Percentiles rank a stretch among this genome's conserved stretches.
These are phyloP conservation scores for Penicillium bialowiezense DNA, from an alignment of 495 filamentous ascomycete species.

Conservation along the genomic window DNA sequence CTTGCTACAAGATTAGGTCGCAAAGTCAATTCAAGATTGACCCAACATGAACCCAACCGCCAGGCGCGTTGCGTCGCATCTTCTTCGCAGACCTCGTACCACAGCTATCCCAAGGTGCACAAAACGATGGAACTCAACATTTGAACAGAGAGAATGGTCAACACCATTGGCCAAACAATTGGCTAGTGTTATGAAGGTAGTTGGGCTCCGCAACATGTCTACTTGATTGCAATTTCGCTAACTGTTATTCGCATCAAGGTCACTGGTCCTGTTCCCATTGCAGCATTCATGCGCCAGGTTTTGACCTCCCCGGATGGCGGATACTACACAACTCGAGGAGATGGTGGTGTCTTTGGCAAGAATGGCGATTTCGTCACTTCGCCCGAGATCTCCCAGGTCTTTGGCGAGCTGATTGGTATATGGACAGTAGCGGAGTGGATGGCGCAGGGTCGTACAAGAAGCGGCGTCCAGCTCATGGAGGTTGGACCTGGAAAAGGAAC, in stretches of 20 bases:
- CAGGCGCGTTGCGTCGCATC: slow-evolving; percentile 32
- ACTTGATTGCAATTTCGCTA: not conserved
- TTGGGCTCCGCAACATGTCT: not conserved
- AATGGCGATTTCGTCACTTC: slow-evolving; percentile 96
- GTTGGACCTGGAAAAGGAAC: slow-evolving; percentile 93
- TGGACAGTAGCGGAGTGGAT: slow-evolving; percentile 98
- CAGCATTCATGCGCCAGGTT: slow-evolving; percentile 97
- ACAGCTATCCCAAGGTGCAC: slow-evolving; percentile 9
- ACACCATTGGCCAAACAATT: slow-evolving; percentile 86
- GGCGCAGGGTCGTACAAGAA: slow-evolving; percentile 68
- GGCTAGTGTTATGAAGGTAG: slow-evolving; percentile 77
- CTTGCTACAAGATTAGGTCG: not conserved
- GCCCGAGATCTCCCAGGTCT: slow-evolving; percentile 95
- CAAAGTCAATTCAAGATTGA: not conserved
- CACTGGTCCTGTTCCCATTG: slow-evolving; percentile 88
- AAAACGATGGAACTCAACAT: slow-evolving; percentile 37
- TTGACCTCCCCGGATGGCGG: slow-evolving; percentile 87
- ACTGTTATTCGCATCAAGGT: slow-evolving; percentile 24
- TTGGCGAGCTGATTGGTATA: slow-evolving; percentile 89
- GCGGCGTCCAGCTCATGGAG: slow-evolving; percentile 83
- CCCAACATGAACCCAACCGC: slow-evolving; percentile 32
- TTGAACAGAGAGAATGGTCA: slow-evolving; percentile 64
- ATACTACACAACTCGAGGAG: slow-evolving; percentile 77
- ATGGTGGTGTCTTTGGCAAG: slow-evolving; percentile 75
- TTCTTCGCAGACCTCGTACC: slow-evolving; percentile 25